These are phyloP conservation scores for Talaromyces rugulosus DNA, from an alignment of 2,329 filamentous ascomycete species.

Conservation along the genomic window DNA sequence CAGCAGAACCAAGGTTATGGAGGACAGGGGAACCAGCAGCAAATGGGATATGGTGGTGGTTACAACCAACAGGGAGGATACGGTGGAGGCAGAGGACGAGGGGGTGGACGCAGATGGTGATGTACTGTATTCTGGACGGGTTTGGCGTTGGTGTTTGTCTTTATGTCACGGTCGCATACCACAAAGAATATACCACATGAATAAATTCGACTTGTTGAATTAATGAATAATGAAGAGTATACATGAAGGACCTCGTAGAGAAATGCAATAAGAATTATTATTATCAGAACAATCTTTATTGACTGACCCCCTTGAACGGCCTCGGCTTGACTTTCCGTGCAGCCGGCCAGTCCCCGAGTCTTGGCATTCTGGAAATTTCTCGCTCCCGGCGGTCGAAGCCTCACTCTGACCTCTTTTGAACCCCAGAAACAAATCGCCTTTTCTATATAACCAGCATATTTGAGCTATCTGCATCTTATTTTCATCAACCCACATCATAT, in stretches of 20 bases:
- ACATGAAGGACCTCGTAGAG: too few species aligned
- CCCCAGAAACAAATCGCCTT: neutral
- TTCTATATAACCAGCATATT: neutral
- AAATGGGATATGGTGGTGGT: slow-evolving; percentile 41
- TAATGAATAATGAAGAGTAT: too few species aligned
- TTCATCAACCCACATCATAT: neutral
- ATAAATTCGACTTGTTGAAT: neutral
- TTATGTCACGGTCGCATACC: neutral
- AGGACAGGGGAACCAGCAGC: slow-evolving; percentile 34
- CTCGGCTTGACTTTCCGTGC: slow-evolving; percentile 24
- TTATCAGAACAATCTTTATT: too few species aligned
- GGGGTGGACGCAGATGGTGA: slow-evolving; percentile 34
- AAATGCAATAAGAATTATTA: neutral
- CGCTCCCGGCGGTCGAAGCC: slow-evolving; percentile 27
- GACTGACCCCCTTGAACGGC: neutral
- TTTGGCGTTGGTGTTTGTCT: slow-evolving; percentile 7
- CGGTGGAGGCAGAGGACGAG: slow-evolving; percentile 33
- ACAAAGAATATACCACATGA: neutral
- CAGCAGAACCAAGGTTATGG: slow-evolving; percentile 29
- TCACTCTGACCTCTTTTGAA: slow-evolving; percentile 20
- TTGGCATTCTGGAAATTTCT: slow-evolving; percentile 46
- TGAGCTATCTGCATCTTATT: slow-evolving; percentile 5
- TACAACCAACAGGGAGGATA: slow-evolving; percentile 37
- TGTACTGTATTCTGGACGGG: slow-evolving; percentile 6
- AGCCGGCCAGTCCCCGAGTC: slow-evolving; percentile 20